A percentile compares a stretch with the other conserved stretches of the same genome.
phyloP scores from a whole-genome alignment of 768 basidiomycete genomes.

The Suillus paluster region DNA sequence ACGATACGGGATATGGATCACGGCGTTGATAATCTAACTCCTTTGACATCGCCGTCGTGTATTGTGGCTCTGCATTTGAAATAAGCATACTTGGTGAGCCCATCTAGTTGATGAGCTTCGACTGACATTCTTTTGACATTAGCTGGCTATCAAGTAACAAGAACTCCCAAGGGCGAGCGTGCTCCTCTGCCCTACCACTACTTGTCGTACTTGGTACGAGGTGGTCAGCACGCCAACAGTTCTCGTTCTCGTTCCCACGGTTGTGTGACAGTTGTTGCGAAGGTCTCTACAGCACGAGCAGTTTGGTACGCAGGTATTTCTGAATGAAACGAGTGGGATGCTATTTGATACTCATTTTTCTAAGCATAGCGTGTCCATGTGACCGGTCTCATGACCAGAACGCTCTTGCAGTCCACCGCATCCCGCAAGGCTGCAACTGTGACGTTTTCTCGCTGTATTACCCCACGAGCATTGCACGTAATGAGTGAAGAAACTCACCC shows the following conservation, averaged over 20 bases:
- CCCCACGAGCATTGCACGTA: neutral
- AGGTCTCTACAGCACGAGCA: neutral
- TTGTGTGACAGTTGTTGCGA: neutral
- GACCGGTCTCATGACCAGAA: conserved; percentile 10
- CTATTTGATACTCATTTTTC: neutral
- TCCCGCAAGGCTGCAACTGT: neutral
- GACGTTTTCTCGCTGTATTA: neutral
- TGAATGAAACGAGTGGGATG: neutral
- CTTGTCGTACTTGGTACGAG: too few relatives aligned
- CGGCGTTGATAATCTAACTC: conserved; percentile 26
- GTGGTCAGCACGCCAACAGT: too few relatives aligned
- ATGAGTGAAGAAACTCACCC: conserved; percentile 14
- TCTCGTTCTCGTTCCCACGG: too few relatives aligned
- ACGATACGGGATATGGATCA: conserved; percentile 29
- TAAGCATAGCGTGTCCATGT: neutral
- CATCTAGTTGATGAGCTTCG: conserved; percentile 13
- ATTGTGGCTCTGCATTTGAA: neutral
- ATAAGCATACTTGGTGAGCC: neutral
- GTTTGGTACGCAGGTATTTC: neutral
- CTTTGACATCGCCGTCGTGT: neutral
- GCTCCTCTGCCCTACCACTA: too few relatives aligned
- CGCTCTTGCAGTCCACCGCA: neutral
- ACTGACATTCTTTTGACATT: conserved; percentile 3
- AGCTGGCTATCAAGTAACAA: too few relatives aligned
- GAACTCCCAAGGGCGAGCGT: too few relatives aligned